Conservation (phyloP, 192 early-diverging fungal species). For the Coemansia sp. region DNA sequence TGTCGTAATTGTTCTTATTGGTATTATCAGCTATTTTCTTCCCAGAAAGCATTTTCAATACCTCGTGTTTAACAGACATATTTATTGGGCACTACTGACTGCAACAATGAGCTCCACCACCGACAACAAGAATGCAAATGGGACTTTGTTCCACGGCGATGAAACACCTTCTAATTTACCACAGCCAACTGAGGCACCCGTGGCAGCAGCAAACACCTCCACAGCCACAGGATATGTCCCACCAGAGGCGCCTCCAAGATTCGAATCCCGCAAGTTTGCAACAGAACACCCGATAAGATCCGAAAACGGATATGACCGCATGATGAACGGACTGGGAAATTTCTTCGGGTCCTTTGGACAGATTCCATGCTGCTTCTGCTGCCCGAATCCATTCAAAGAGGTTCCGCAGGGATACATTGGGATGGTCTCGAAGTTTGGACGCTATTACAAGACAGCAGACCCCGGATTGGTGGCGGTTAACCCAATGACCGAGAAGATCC, state of each 20-base stretch:
- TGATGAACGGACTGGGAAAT: conserved; percentile 42
- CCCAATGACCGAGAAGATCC: conserved; percentile 44
- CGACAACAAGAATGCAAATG: too few species aligned
- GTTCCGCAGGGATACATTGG: conserved; percentile 52
- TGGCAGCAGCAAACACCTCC: conserved; percentile 4
- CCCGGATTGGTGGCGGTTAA: conserved; percentile 60
- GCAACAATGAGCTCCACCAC: too few species aligned
- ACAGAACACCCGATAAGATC: conserved; percentile 17
- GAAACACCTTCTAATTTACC: too few species aligned
- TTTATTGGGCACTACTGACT: too few species aligned
- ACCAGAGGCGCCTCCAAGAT: conserved; percentile 11
- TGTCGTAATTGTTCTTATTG: too few species aligned
- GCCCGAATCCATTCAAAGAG: conserved; percentile 51
- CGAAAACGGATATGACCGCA: conserved; percentile 28
- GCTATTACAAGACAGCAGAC: conserved; percentile 61
- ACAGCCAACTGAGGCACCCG: too few species aligned
- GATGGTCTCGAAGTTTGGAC: conserved; percentile 51
- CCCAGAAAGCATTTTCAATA: too few species aligned
- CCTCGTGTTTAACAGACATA: too few species aligned
- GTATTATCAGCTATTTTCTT: too few species aligned
- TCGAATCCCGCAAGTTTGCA: conserved; percentile 40
- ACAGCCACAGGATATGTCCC: conserved; percentile 19
- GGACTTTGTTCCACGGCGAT: too few species aligned
- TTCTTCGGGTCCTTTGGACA: conserved; percentile 47
- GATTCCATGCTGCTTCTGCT: conserved; percentile 54